These are phyloP conservation scores for Zygosaccharomyces pseudobailii DNA, from an alignment of 1,139 yeast genomes.

Conservation along the genomic window DNA sequence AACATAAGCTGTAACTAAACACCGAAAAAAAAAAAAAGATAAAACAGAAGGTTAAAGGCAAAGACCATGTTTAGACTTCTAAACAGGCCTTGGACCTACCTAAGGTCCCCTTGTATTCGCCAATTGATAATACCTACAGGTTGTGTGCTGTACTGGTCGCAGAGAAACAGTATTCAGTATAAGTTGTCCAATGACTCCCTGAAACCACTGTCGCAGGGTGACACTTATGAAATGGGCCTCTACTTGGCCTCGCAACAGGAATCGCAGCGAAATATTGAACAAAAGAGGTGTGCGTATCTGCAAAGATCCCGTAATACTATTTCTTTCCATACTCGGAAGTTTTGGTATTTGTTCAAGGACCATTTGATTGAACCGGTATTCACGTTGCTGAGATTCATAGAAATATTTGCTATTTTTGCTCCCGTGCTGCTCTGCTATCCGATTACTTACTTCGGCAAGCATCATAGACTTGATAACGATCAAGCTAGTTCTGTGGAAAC, in stretches of 20 bases:
- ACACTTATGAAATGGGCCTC: conserved; percentile 66
- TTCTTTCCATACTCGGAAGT: conserved; percentile 35
- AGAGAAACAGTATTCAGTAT: conserved; percentile 5
- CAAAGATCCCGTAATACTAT: conserved; percentile 7
- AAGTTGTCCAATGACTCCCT: conserved; percentile 22
- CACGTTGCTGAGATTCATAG: conserved; percentile 63
- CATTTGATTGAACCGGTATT: conserved; percentile 62
- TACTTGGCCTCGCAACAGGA: conserved; percentile 58
- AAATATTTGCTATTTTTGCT: conserved; percentile 58
- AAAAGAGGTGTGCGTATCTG: conserved; percentile 28
- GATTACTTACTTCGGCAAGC: conserved; percentile 55
- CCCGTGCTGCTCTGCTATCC: conserved; percentile 71
- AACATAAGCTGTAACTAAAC: neutral
- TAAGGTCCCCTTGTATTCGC: conserved; percentile 7
- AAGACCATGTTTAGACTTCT: neutral
- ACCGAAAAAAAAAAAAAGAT: neutral
- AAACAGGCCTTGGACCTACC: neutral
- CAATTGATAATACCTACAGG: conserved; percentile 7
- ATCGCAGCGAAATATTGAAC: conserved; percentile 34
- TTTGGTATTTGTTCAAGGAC: conserved; percentile 46
- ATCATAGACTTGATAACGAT: conserved; percentile 33
- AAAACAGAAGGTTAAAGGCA: neutral
- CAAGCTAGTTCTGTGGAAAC: conserved; percentile 38
- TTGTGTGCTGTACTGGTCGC: conserved; percentile 5
- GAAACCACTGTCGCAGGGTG: conserved; percentile 45